phyloP scores from a whole-genome alignment of 768 basidiomycete genomes.

The Lentinula raphanica region DNA sequence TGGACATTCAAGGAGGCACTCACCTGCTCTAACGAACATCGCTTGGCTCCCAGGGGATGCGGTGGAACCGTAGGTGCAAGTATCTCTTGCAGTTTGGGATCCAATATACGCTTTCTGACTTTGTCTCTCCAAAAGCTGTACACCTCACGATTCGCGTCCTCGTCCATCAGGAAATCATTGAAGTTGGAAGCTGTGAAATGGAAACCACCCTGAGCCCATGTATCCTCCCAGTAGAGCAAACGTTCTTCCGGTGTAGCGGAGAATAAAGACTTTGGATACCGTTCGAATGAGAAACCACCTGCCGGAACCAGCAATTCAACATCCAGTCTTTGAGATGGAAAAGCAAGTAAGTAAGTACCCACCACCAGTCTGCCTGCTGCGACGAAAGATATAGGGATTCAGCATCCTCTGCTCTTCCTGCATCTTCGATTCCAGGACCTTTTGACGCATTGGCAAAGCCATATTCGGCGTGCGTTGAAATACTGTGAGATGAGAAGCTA shows the following conservation, averaged over 20 bases:
- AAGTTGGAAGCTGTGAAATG: conserved; percentile 3
- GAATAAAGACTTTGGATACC: background rate
- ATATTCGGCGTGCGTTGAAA: conserved; percentile 25
- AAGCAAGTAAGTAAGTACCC: background rate
- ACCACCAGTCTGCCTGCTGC: conserved; percentile 15
- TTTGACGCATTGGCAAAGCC: conserved; percentile 18
- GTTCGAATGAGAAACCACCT: conserved; percentile 2
- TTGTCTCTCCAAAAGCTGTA: conserved; percentile 8
- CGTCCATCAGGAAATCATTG: background rate
- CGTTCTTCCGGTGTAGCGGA: conserved; percentile 12
- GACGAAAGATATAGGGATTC: conserved; percentile 16
- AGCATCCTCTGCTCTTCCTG: conserved; percentile 14
- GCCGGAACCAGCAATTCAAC: background rate
- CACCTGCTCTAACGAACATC: conserved; percentile 3
- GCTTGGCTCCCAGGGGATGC: conserved; percentile 5
- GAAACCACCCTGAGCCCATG: conserved; percentile 13
- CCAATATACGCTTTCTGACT: background rate
- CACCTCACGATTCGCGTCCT: conserved; percentile 1
- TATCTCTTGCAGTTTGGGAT: background rate
- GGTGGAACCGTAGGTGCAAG: background rate
- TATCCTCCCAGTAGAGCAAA: conserved; percentile 7
- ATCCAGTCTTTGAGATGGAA: background rate
- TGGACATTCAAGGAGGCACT: background rate
- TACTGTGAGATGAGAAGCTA: conserved; percentile 18
- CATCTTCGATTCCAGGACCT: conserved; percentile 7